Base-by-base conservation (phyloP, 805 yeast species). In the Priceomyces haplophilus region DNA sequence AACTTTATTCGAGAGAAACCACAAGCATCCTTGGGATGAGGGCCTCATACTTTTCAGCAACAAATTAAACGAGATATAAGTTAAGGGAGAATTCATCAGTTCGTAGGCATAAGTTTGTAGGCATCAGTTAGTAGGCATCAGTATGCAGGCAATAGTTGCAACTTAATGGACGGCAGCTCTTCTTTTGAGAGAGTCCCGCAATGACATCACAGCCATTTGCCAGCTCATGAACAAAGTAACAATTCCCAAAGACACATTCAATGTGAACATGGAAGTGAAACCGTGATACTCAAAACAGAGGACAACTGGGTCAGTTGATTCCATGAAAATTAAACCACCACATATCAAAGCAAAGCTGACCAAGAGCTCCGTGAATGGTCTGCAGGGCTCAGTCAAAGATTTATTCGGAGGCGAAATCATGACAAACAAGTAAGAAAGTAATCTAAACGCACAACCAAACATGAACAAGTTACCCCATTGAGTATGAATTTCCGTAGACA, bases 251-350 rank as follows among this genome's bases (percentile, higher is more conserved):
- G 85, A 78, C 29, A 91, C 78, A 60, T 91, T 93, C 57, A 91
- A 77, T 1, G 93, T 86, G 65, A 93, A 91, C 97, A 93, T 90
- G 40, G 97, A 88, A 59, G 71, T 91, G 46, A 74, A 85, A 45
- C 80, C 85, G 0, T 23, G 72, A 79, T 42, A 60, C 86, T 23
- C 87, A 80, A 89, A 73, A 16, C 88, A 90, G 52, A 79, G 80
- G 24, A 93, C 80, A 4, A 87, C 79, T 52, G 93, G 95, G 56
- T 87, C 91, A 34, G 95, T 86, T 42, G 93, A 82, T 62, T 88
- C 88, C 90, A 90, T 88, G 61, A 93, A 93, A 20, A 93, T 82
- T 48, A 86, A 64, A 7, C 99, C 99, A 37, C 99, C 99, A 49
- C 87, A 76, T 10, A 93, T 61, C 46, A 93, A 72, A 47, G 89